Base-by-base conservation (phyloP, 2,329 filamentous ascomycete species). In the Dendryphion nanum region DNA sequence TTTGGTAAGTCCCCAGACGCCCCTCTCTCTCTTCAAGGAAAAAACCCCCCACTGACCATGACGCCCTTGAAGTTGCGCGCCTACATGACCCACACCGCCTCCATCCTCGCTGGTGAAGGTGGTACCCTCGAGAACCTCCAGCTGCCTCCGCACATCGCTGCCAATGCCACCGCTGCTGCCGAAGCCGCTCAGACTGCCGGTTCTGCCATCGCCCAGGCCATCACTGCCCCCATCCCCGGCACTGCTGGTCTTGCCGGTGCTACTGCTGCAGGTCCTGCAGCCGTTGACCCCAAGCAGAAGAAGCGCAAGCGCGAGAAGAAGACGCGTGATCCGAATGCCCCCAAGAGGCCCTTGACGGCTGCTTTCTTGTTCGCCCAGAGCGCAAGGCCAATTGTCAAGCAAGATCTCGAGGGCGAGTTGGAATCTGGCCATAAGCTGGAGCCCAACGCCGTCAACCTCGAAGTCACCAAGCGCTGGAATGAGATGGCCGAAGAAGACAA, bases 301-400 rank as follows among this genome's bases (percentile, higher is more conserved):
- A 61, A 89, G 78, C 89, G 89, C 77, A 89, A 93, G 77, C 84
- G 86, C 68, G 91, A 93, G 78, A 90, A 90, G 76, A 75, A 73
- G 60, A 64, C 67, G 33, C 70, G 65, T 50, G 91, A 97, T 65
- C 90, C 90, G 52, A 95, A 95, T 66, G 90, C 90, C 5, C 91
- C 91, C 43, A 97, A 96, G 79, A 83, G 90, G 35, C 90, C 91
- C 6, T 69, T 96, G 60, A 97, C 91, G 5, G 89, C 91, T 2
- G 96, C 94, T 74, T 95, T 97, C 75, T 74, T 96, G 44, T 97
- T 89, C 74, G 89, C 95, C 76, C 86, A 94, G 66, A 84, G 86
- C 48, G 89, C 89, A 48, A 86, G 93, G 34, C 79, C 83, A 35
- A 84, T 87, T 62, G 93, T 97, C 53, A 84, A 86, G 40, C 76